Evolutionary conservation across 2,329 filamentous ascomycete species (phyloP).

Genomic region (Camptophora hylomeconis): DNA sequence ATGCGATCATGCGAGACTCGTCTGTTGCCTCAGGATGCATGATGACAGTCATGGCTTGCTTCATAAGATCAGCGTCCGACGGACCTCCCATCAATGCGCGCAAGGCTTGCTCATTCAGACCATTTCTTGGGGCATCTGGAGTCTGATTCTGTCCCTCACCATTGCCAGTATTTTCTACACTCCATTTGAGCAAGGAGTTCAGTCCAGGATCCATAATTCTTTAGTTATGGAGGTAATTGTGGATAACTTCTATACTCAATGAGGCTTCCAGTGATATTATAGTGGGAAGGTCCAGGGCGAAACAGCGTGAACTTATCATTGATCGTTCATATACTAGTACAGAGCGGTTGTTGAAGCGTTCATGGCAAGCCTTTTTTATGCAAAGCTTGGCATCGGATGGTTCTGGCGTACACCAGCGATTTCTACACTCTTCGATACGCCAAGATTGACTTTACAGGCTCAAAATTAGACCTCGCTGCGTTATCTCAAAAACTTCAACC

Average conservation of each 20-base stretch:
- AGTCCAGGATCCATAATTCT: slow-evolving; percentile 47
- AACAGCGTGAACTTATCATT: too few species aligned
- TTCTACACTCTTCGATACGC: too few species aligned
- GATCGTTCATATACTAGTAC: too few species aligned
- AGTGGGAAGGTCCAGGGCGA: too few species aligned
- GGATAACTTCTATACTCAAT: slow-evolving; percentile 2
- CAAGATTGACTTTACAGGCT: too few species aligned
- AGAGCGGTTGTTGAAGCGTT: too few species aligned
- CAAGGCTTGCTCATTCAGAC: slow-evolving; percentile 57
- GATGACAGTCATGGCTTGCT: slow-evolving; percentile 66
- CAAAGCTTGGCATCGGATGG: too few species aligned
- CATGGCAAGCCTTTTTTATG: too few species aligned
- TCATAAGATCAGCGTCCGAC: slow-evolving; percentile 87
- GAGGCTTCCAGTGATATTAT: too few species aligned
- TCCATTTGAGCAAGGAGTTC: slow-evolving; percentile 71
- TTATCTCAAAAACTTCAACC: too few species aligned
- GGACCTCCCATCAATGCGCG: slow-evolving; percentile 67
- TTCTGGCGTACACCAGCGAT: too few species aligned
- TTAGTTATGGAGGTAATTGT: slow-evolving; percentile 3
- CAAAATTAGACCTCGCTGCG: too few species aligned
- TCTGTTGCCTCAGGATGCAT: slow-evolving; percentile 51
- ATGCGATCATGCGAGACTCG: slow-evolving; percentile 67
- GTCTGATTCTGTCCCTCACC: slow-evolving; percentile 11
- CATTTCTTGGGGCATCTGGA: slow-evolving; percentile 22
- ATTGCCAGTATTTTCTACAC: slow-evolving; percentile 47